Conservation (phyloP, 305 asterid species). For the Plantago lanceolata region DNA sequence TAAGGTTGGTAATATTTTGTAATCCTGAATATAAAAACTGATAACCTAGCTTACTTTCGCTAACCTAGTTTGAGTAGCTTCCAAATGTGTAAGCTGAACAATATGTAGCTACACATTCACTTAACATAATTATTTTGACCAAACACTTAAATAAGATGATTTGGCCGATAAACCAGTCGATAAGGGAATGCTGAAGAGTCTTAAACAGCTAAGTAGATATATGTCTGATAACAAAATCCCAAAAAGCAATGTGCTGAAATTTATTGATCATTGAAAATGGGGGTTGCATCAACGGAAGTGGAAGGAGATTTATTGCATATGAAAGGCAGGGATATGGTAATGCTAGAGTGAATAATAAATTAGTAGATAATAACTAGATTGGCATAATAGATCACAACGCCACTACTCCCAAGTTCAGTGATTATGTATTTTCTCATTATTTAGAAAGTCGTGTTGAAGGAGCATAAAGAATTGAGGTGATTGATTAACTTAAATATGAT, state of each 20-base stretch:
- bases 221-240: too few relatives aligned
- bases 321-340: not conserved
- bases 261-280: not conserved
- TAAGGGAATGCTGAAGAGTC: not conserved
- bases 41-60: not conserved
- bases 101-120: not conserved
- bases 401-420: not conserved
- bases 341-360: too few relatives aligned
- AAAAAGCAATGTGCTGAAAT: too few relatives aligned
- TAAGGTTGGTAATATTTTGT: not conserved
- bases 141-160: not conserved
- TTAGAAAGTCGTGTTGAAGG: not conserved
- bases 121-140: not conserved
- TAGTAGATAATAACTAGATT: not conserved
- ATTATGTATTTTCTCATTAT: too few relatives aligned
- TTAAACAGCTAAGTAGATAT: not conserved
- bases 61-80: not conserved
- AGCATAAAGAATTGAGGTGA: not conserved
- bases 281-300: not conserved
- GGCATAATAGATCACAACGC: not conserved
- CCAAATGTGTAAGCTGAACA: not conserved
- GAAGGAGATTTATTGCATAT: not conserved
- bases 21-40: not conserved
- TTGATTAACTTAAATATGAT: not conserved
- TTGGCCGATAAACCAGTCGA: not conserved